These are phyloP conservation scores for Aspergillus nidulans DNA, from an alignment of 495 filamentous ascomycete species.

Conservation along the genomic window DNA sequence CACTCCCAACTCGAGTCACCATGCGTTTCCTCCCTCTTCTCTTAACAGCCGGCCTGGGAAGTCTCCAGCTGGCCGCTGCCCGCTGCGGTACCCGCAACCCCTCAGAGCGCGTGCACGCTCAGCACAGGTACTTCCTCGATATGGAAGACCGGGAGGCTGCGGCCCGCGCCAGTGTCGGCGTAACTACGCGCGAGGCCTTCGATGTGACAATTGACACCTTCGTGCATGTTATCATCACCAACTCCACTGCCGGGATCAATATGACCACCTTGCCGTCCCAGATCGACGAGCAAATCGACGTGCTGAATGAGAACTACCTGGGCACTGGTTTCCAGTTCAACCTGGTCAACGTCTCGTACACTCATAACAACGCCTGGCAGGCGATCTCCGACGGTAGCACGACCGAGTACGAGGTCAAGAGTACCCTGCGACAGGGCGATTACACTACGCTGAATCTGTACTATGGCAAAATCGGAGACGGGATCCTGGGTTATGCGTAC, in stretches of 20 bases:
- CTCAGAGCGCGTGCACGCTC: background rate
- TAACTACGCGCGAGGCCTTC: slow-evolving; percentile 1
- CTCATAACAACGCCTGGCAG: slow-evolving; percentile 4
- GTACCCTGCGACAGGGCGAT: slow-evolving; percentile 1
- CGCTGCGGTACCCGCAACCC: slow-evolving; percentile 2
- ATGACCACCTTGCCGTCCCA: background rate
- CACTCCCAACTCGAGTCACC: background rate
- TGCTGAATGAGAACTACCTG: slow-evolving; percentile 4
- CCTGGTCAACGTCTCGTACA: slow-evolving; percentile 8
- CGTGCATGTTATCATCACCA: slow-evolving; percentile 5
- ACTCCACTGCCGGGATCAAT: background rate
- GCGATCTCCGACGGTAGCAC: background rate
- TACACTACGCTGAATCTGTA: slow-evolving; percentile 10
- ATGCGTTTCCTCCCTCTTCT: slow-evolving; percentile 5
- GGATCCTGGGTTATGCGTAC: slow-evolving; percentile 10
- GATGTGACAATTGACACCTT: slow-evolving; percentile 4
- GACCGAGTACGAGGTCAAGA: slow-evolving; percentile 10
- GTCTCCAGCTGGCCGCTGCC: slow-evolving; percentile 2
- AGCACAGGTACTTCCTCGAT: background rate
- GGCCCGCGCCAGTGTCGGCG: too few relatives aligned
- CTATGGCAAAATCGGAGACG: slow-evolving; percentile 5
- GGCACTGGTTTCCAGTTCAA: slow-evolving; percentile 5
- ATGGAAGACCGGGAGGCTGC: background rate
- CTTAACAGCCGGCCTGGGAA: background rate
- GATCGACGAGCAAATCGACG: slow-evolving; percentile 2